Evolutionary conservation across 352 stramenopile species (phyloP), one percentile per base, ranked within the genome.

Genomic region (Pythium volutum): DNA sequence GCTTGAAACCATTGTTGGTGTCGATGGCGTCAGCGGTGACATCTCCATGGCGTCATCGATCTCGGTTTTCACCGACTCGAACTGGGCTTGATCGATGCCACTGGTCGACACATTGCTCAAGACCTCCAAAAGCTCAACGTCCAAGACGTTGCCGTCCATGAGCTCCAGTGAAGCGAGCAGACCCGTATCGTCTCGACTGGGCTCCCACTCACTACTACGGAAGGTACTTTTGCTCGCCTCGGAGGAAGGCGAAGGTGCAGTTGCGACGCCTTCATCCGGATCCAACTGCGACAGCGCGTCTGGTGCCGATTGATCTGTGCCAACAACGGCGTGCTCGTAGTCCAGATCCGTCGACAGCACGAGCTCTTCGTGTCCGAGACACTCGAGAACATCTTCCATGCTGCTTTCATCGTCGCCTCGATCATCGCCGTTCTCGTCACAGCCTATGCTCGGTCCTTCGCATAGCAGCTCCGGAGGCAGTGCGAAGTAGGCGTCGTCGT

Each of bases 391-490:
- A 46, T 29, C 49, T 2, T 14, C 20, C 16, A 60, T 43, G 16
- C 62, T 29, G 1, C 33, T 33, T 2, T 26, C 48, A 3, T 60
- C 62, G n/a, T 59, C 42, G n/a, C 29, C 31, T 1, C 7, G 7
- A 20, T 23, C 47, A 5, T 9, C 2, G 10, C n/a, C 34, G 2
- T 45, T 31, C 10, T 43, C 31, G 10, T 10, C 29, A 20, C 12
- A 47, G 18, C n/a, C 22, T 10, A 45, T 50, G 33, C 27, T 41
- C 33, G 26, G 43, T 2, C 59, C 54, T 26, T 64, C 62, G 39
- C 62, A 50, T 3, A 69, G 62, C 26, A 69, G 16, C 18, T 45
- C 62, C 39, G 62, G 48, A 3, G 62, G 54, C 29, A 68, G 46
- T 23, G 31, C 27, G 45, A 68, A 68, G 41, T 51, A 43, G 3